A percentile compares a stretch with the other conserved stretches of the same genome.
Conservation (phyloP, 192 early-diverging fungal genomes). For the Entomortierella lignicola region DNA sequence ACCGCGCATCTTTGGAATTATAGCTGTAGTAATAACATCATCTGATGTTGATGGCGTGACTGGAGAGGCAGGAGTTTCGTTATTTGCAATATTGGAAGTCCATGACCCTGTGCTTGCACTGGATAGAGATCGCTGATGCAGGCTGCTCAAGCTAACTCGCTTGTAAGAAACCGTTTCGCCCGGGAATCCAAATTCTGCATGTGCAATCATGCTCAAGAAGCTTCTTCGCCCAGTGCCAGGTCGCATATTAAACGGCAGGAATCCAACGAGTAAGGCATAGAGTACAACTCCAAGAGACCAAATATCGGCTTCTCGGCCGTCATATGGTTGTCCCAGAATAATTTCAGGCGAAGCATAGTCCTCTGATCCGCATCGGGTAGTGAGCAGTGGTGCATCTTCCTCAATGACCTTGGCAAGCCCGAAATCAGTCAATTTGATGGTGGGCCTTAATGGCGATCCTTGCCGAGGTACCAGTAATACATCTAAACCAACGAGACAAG, state of each 20-base stretch:
- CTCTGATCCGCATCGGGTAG: slow-evolving; percentile 76
- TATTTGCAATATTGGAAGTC: slow-evolving; percentile 7
- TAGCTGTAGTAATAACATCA: slow-evolving; percentile 3
- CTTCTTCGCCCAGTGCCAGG: slow-evolving; percentile 57
- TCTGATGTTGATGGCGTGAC: not conserved
- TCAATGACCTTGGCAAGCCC: slow-evolving; percentile 68
- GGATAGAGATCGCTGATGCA: slow-evolving; percentile 8
- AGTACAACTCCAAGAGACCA: slow-evolving; percentile 87
- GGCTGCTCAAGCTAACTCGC: slow-evolving; percentile 19
- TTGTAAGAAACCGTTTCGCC: slow-evolving; percentile 35
- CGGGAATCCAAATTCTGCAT: slow-evolving; percentile 73
- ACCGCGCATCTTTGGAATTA: slow-evolving; percentile 38
- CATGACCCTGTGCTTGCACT: not conserved
- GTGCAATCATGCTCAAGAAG: slow-evolving; percentile 72
- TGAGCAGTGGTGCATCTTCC: slow-evolving; percentile 51
- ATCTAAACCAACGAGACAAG: slow-evolving; percentile 29
- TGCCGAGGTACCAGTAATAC: slow-evolving; percentile 50
- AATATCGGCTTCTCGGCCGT: slow-evolving; percentile 77
- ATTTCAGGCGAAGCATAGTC: slow-evolving; percentile 85
- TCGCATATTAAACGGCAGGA: slow-evolving; percentile 81
- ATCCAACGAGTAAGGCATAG: slow-evolving; percentile 78
- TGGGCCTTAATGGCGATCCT: slow-evolving; percentile 28
- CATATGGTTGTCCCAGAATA: slow-evolving; percentile 70
- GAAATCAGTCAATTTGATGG: slow-evolving; percentile 76
- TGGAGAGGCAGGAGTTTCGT: not conserved